Evolutionary conservation across 805 yeast species (phyloP), one percentile per base, ranked within the genome.

Genomic region (Candida rishiriensis): DNA sequence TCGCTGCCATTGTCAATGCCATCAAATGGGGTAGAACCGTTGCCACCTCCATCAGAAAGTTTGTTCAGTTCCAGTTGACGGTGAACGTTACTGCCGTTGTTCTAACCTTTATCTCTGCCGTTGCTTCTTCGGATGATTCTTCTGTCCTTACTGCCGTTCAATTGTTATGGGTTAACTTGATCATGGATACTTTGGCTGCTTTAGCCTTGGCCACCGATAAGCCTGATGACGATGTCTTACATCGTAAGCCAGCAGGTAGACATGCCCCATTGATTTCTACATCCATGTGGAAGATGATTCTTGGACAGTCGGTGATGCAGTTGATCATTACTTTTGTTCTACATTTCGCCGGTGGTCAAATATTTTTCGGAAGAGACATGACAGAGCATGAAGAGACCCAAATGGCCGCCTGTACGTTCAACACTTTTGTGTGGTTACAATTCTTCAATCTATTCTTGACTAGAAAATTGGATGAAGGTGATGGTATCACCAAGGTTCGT

Each of bases 1-100:
- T 93, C 61, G 73, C 88, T 5, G 90, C 95, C 36, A 93, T 93
- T 65, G 98, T 93, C 38, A 87, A 88, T 63, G 99, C 99, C 17
- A 87, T 93, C 57, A 87, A 88, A 66, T 93, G 99, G 99, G 99
- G 99, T 42, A 78, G 99, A 66, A 90, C 97, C 42, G 98, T 93
- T 49, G 84, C 96, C 16, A 83, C 85, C 29, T 89, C 97, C 2
- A 95, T 93, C 59, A 88, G 89, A 66, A 93, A 93, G 63, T 93
- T 93, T 60, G 81, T 93, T 63, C 99, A 93, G 68, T 93, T 93
- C 67, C 99, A 93, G 67, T 73, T 93, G 55, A 93, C 98, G 7
- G 99, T 93, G 40, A 93, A 93, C 60, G 78, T 93, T 39, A 91
- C 99, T 28, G 99, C 99, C n/a, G 96, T 91, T 50, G 73, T 85